phyloP scores from a whole-genome alignment of 306 rosid genomes.

The Vigna radiata region DNA sequence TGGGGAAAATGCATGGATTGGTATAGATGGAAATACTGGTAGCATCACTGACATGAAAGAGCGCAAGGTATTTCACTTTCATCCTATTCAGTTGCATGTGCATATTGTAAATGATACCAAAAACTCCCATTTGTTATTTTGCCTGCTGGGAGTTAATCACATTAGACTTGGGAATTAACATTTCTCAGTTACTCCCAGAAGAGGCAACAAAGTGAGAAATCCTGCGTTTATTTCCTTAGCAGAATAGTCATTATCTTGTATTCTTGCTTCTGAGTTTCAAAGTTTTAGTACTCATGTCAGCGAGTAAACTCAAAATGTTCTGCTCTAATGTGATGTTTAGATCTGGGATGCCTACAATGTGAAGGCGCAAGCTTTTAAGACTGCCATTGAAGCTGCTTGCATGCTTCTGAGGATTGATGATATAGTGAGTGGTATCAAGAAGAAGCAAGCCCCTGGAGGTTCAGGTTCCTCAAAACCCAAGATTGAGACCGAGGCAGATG shows the following conservation, averaged over 20 bases:
- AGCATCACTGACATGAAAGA: conserved; percentile 81
- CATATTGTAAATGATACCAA: conserved; percentile 12
- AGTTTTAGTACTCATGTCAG: background rate
- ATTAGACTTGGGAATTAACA: background rate
- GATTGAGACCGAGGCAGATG: conserved; percentile 81
- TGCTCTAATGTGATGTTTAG: conserved; percentile 48
- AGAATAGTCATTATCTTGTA: background rate
- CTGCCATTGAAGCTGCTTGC: conserved; percentile 98
- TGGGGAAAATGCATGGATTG: conserved; percentile 96
- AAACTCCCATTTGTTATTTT: background rate
- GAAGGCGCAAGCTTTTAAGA: conserved; percentile 95
- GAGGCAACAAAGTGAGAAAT: conserved; percentile 1
- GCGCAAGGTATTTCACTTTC: conserved; percentile 60
- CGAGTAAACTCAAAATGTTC: conserved; percentile 32
- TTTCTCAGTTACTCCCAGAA: conserved; percentile 7
- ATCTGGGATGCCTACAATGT: conserved; percentile 98
- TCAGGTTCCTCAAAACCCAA: conserved; percentile 72
- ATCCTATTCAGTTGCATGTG: background rate
- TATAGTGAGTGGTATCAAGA: conserved; percentile 95
- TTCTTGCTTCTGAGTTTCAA: background rate
- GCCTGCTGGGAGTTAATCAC: background rate
- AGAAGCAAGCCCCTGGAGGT: conserved; percentile 85
- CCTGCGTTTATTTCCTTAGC: conserved; percentile 21
- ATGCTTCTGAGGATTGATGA: conserved; percentile 97
- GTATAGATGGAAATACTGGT: conserved; percentile 94